A percentile compares a stretch with the other conserved stretches of the same genome.
These are phyloP conservation scores for Adansonia madagascariensis DNA, from an alignment of 441 rosid genomes.

Conservation along the genomic window DNA sequence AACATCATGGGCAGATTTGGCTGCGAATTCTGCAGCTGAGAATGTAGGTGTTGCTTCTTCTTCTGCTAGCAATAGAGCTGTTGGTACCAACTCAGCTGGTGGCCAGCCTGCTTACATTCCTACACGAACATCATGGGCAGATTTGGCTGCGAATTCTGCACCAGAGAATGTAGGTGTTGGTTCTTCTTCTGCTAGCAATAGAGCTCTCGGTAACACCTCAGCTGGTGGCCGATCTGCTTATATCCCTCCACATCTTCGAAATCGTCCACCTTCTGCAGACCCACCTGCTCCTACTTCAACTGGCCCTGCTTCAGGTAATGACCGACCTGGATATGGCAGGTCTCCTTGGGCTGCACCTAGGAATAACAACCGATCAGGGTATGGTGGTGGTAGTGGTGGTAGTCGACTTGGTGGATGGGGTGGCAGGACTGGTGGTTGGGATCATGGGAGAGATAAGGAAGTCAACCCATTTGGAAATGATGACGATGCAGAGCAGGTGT, in stretches of 20 bases:
- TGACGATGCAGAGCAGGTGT: slow-evolving; percentile 41
- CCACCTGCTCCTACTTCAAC: slow-evolving; percentile 49
- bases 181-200: slow-evolving; percentile 47
- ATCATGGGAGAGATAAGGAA: slow-evolving; percentile 66
- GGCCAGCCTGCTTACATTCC: slow-evolving; percentile 24
- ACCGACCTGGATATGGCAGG: slow-evolving; percentile 41
- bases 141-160: too few species aligned
- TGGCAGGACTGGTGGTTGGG: slow-evolving; percentile 59
- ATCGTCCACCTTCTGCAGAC: slow-evolving; percentile 48
- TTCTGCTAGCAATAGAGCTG: slow-evolving; percentile 53
- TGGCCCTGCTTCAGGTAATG: slow-evolving; percentile 52
- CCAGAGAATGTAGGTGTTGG: too few species aligned
- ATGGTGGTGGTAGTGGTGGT: slow-evolving; percentile 33
- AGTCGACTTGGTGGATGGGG: slow-evolving; percentile 55
- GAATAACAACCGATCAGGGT: slow-evolving; percentile 36
- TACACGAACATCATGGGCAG: slow-evolving; percentile 67
- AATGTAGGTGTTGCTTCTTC: slow-evolving; percentile 41
- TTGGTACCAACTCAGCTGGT: slow-evolving; percentile 46
- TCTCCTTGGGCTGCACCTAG: slow-evolving; percentile 53
- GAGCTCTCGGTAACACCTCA: slow-evolving; percentile 47
- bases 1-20: slow-evolving; percentile 88
- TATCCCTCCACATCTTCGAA: slow-evolving; percentile 89
- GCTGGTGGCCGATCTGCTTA: slow-evolving; percentile 51
- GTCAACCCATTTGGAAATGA: slow-evolving; percentile 82
- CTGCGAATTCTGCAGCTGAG: slow-evolving; percentile 75